Percentiles rank a stretch among this genome's conserved stretches.
Evolutionary conservation across 2,329 filamentous ascomycete genomes (phyloP).

Genomic region (Nigrospora osmanthi): DNA sequence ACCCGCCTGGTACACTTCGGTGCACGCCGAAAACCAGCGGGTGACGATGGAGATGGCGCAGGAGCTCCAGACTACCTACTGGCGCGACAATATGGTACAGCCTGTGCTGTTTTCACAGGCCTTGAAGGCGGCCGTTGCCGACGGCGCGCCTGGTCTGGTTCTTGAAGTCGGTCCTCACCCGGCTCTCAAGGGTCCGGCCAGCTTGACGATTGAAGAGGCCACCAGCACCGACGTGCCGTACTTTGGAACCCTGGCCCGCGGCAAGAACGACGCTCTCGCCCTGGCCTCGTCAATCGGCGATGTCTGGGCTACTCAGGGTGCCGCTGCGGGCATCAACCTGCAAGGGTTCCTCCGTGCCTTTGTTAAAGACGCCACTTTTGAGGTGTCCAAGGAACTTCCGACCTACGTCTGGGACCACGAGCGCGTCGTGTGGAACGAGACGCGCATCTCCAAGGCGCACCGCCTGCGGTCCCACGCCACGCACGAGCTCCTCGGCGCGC

Average conservation of each 20-base stretch:
- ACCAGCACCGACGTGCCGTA: conserved; percentile 2
- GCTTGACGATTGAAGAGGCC: conserved; percentile 2
- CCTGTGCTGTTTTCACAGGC: conserved; percentile 34
- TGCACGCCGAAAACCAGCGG: neutral
- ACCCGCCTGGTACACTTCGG: neutral
- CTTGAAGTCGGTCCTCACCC: conserved; percentile 8
- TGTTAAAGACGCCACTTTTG: neutral
- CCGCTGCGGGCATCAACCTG: neutral
- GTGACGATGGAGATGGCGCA: neutral
- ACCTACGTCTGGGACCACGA: conserved; percentile 6
- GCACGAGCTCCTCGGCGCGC: conserved; percentile 7
- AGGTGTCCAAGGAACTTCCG: conserved; percentile 2
- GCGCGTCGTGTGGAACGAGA: conserved; percentile 3
- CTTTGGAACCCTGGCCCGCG: conserved; percentile 4
- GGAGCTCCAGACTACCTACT: conserved; percentile 19
- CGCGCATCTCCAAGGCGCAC: neutral
- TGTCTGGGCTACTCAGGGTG: conserved; percentile 3
- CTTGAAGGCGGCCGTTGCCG: conserved; percentile 14
- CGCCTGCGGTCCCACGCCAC: neutral
- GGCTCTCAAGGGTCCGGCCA: conserved; percentile 6
- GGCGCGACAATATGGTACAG: conserved; percentile 31
- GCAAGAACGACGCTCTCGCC: conserved; percentile 1
- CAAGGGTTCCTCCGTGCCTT: neutral
- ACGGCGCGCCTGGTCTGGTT: conserved; percentile 1
- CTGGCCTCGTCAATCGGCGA: neutral